These are phyloP conservation scores for Sporothrix pallida DNA, from an alignment of 2,329 filamentous ascomycete genomes.

Conservation along the genomic window DNA sequence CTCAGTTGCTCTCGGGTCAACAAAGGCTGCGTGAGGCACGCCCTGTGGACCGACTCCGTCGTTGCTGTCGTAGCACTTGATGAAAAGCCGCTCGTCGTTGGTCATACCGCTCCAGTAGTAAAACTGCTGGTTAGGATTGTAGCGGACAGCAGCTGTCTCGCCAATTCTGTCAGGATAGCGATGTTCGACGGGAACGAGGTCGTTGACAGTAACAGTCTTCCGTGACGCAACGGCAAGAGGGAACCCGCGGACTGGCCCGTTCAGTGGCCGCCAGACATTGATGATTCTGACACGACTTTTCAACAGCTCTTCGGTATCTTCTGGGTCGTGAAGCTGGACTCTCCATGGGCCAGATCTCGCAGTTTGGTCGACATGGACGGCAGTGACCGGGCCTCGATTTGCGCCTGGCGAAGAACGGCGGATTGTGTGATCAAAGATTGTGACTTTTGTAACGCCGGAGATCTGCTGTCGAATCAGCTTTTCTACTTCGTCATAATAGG, in stretches of 20 bases:
- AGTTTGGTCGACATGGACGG: background rate
- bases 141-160: background rate
- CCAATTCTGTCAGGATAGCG: conserved; percentile 4
- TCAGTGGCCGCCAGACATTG: background rate
- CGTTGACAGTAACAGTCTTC: background rate
- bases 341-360: background rate
- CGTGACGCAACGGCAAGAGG: background rate
- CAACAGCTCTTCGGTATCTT: background rate
- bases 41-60: background rate
- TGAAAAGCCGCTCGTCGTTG: background rate
- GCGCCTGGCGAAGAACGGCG: background rate
- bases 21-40: background rate
- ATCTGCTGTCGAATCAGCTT: background rate
- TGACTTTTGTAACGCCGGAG: background rate
- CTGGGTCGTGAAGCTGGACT: background rate
- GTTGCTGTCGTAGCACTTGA: conserved; percentile 6
- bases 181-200: background rate
- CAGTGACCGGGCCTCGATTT: background rate
- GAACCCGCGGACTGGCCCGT: background rate
- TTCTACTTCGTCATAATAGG: background rate
- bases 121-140: background rate
- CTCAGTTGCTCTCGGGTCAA: background rate
- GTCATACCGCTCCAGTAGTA: conserved; percentile 9
- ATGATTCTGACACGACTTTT: background rate
- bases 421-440: background rate